A percentile compares a stretch with the other conserved stretches of the same genome.
phyloP scores from a whole-genome alignment of 768 basidiomycete genomes.

The Pulveroboletus frians region DNA sequence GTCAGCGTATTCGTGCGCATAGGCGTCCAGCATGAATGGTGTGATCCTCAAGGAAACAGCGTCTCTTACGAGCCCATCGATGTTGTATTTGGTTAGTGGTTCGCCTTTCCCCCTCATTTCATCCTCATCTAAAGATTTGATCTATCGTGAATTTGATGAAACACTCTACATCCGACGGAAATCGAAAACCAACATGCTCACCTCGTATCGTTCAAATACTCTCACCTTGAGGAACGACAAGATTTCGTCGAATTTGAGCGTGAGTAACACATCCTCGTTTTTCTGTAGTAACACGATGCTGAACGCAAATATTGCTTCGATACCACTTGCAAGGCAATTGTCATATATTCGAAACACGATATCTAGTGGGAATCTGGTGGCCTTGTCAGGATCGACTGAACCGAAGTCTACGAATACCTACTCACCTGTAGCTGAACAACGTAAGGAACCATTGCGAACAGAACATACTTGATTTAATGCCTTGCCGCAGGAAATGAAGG shows the following conservation, averaged over 20 bases:
- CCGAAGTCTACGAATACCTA: background rate
- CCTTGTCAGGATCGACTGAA: background rate
- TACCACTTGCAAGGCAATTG: slow-evolving; percentile 92
- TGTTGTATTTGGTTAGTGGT: slow-evolving; percentile 44
- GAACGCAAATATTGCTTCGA: slow-evolving; percentile 96
- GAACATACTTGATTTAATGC: slow-evolving; percentile 97
- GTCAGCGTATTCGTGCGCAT: slow-evolving; percentile 86
- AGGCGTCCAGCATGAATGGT: slow-evolving; percentile 92
- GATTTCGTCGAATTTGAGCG: slow-evolving; percentile 89
- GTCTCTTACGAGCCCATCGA: slow-evolving; percentile 84
- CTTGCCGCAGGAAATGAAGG: slow-evolving; percentile 88
- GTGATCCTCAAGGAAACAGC: slow-evolving; percentile 83
- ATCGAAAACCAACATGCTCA: slow-evolving; percentile 6
- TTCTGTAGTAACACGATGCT: slow-evolving; percentile 80
- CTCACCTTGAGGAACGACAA: slow-evolving; percentile 75
- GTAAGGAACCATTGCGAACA: slow-evolving; percentile 99
- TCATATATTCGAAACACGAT: slow-evolving; percentile 96
- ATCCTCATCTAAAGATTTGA: slow-evolving; percentile 25
- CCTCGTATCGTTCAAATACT: slow-evolving; percentile 81
- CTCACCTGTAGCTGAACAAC: slow-evolving; percentile 88
- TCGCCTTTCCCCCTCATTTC: slow-evolving; percentile 22
- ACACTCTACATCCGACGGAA: background rate
- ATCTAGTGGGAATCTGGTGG: slow-evolving; percentile 79
- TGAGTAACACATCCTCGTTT: slow-evolving; percentile 75
- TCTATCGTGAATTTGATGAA: slow-evolving; percentile 12